Base-by-base conservation (phyloP, 31 red algal species). In the Odonthalia washingtoniensis region DNA sequence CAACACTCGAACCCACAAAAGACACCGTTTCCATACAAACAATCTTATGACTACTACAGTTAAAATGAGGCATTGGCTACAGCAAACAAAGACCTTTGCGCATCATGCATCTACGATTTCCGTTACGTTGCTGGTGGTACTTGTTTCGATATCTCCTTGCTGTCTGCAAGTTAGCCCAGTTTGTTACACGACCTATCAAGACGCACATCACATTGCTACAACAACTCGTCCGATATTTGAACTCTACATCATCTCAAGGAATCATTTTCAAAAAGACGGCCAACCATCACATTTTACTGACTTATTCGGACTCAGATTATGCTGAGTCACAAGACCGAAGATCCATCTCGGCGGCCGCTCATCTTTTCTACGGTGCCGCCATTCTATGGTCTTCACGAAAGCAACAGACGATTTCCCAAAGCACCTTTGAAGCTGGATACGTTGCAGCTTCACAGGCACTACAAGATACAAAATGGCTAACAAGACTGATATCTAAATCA, bases 61-160 rank as follows among this genome's bases (percentile, higher is more conserved):
- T 24, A 80, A 36, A 1, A 17, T 36, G 21, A 6, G 27, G 14
- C 9, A 30, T 12, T 70, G 27, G 28, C 9, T 12, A 6, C n/a
- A 21, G n/a, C 9, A 18, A 21, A 57, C 12, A 70, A 70, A 36
- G 1, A 1, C 3, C n/a, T 63, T 1, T 80, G 41, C 46, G 6
- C 30, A 9, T 6, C 27, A 44, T 31, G 24, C 63, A 36, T 36
- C 46, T 80, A 1, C 18, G n/a, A n/a, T n/a, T n/a, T n/a, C n/a
- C n/a, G n/a, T n/a, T n/a, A n/a, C n/a, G n/a, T n/a, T n/a, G n/a
- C 77, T 2, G 77, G 63, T 52, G 27, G 77, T 52, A 80, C 46
- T n/a, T 26, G 46, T 5, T 52, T 52, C 24, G 77, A 80, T 24
- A 80, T 64, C 31, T 37, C 77, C 63, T 64, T 64, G 46, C 61